Base-by-base conservation (phyloP, 2,329 filamentous ascomycete species). In the Cercospora brassicicola region DNA sequence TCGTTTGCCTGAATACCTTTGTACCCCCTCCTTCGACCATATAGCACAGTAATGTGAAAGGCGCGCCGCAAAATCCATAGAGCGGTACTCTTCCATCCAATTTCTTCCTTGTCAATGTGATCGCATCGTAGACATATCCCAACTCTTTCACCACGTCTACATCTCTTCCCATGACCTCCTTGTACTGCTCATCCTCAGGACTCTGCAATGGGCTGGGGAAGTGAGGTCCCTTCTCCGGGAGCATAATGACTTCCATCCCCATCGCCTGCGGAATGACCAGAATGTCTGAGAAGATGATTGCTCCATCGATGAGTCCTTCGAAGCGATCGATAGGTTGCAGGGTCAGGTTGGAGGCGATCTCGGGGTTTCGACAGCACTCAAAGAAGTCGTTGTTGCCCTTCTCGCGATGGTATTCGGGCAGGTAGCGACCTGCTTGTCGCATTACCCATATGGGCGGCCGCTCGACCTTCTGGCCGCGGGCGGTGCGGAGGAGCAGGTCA, bases 201-300 rank as follows among this genome's bases (percentile, higher is more conserved):
- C 87, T 89, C 77, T 87, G 85, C 68, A 99, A 85, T 13, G 95
- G 95, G 57, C 91, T 84, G 0, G 95, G 95, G 80, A 99, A 99
- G 79, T 96, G 92, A 10, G 95, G 95, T 0, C 95, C 95, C 81
- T 97, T 96, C 82, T 95, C 96, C 80, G 97, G 94, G 10, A 98
- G 86, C 95, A 99, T 99, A 80, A 98, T 91, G 30, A 99, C 95
- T n/a, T 86, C 86, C 95, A 99, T 99, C 0, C 95, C 95, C 88
- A 99, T 92, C 33, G 95, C 95, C 82, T 99, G 95, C 0, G 95
- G 95, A 71, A 99, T 94, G 56, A 99, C 95, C 42, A 99, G 88
- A 73, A 99, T 99, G 79, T 99, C 95, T 66, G 93, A 97, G 85
- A 99, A 99, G 80, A 99, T 99, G 77, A 99, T 99, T 68, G 95